phyloP scores from a whole-genome alignment of 2,329 filamentous ascomycete genomes.

The Trichophyton simii region DNA sequence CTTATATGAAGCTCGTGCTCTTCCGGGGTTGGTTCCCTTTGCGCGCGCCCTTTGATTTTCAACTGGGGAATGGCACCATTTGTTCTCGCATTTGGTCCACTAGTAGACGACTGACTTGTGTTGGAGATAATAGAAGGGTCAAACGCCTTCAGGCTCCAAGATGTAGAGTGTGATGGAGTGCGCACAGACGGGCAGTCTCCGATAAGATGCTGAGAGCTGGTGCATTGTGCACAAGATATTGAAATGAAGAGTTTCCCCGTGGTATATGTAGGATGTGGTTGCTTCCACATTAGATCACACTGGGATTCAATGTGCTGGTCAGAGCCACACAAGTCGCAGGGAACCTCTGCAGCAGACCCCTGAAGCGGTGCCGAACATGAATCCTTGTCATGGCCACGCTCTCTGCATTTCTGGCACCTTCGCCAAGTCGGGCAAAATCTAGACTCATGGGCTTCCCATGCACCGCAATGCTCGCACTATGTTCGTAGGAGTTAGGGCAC shows the following conservation, averaged over 20 bases:
- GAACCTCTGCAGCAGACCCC: conserved; percentile 39
- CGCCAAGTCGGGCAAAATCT: conserved; percentile 30
- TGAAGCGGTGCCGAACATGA: conserved; percentile 48
- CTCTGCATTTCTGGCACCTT: conserved; percentile 45
- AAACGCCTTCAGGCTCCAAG: conserved; percentile 29
- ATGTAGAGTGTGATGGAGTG: conserved; percentile 21
- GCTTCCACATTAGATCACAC: conserved; percentile 49
- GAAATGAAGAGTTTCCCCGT: conserved; percentile 27
- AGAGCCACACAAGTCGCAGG: conserved; percentile 50
- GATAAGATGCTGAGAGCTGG: conserved; percentile 31
- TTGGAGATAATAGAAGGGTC: conserved; percentile 29
- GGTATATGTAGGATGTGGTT: conserved; percentile 19
- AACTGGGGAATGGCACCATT: conserved; percentile 19
- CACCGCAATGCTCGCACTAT: conserved; percentile 33
- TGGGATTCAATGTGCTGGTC: conserved; percentile 45
- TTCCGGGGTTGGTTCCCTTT: conserved; percentile 20
- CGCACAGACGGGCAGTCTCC: conserved; percentile 32
- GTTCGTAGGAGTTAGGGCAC: conserved; percentile 1
- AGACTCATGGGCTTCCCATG: conserved; percentile 30
- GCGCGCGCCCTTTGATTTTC: conserved; percentile 27
- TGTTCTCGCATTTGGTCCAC: conserved; percentile 8
- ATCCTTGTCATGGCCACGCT: conserved; percentile 45
- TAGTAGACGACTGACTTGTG: conserved; percentile 21
- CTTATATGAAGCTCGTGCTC: conserved; percentile 26
- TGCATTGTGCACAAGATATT: conserved; percentile 34